Base-by-base conservation (phyloP, 108 stramenopile genomes). In the Skeletonema tropicum region DNA sequence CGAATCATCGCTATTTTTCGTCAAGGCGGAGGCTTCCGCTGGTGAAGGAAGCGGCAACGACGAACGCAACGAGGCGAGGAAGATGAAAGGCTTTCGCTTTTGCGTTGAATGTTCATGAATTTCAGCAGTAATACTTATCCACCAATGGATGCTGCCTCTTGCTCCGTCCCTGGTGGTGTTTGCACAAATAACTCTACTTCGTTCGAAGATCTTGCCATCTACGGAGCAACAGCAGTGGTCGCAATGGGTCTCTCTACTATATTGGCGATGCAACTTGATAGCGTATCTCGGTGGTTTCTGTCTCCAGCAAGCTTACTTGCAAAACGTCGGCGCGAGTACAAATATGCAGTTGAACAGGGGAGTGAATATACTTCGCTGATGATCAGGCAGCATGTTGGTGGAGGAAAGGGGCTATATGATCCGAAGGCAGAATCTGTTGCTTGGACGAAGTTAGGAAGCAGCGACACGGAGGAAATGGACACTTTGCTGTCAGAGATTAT, bases 351-450 rank as follows among this genome's bases (percentile, higher is more conserved):
- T 0, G 46, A 38, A 42, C 79, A 80, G 49, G 55, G 72, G 19
- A 45, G 48, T 29, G 79, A 80, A 48, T 80, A 74, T 41, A 70
- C 52, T 64, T 14, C 71, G 1, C 55, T 80, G 15, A 68, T 80
- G 72, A 64, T 73, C n/a, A 63, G 80, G 13, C 75, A 82, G 42
- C 64, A 82, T 57, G 65, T 76, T 13, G 80, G 76, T 14, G 80
- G 71, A 19, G 80, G 80, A 3, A 64, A 60, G 60, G 57, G 66
- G 1, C 1, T 32, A 0, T 80, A 73, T 57, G 41, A 67, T 39
- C 79, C 80, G 23, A 82, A 77, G 23, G 35, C 30, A 58, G 80
- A 79, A 63, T 8, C 46, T 13, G 5, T 55, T 32, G 49, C 23
- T 6, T 78, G 69, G 68, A 68, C 72, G 36, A 35, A 38, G 39